phyloP scores from a whole-genome alignment of 2,329 filamentous ascomycete species.

The Trichoderma afroharzianum region DNA sequence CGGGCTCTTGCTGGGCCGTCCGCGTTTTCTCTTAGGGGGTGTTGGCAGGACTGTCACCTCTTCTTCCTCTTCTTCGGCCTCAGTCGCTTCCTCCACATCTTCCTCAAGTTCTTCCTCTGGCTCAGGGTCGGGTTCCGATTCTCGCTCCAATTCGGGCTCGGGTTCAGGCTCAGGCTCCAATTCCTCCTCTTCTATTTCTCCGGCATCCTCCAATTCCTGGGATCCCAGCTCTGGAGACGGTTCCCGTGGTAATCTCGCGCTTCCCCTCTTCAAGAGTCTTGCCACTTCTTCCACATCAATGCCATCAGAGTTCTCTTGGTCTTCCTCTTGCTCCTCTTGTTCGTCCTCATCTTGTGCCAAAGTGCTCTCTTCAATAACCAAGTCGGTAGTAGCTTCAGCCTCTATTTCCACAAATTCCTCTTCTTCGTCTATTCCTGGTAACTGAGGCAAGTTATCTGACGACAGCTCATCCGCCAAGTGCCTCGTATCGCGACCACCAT shows the following conservation, averaged over 20 bases:
- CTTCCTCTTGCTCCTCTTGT: constrained; percentile 24
- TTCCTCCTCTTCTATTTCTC: constrained; percentile 17
- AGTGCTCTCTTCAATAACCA: neutral
- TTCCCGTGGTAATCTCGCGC: constrained; percentile 35
- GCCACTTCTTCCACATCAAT: constrained; percentile 44
- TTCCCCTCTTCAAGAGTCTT: constrained; percentile 38
- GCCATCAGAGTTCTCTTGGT: constrained; percentile 39
- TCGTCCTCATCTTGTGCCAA: neutral
- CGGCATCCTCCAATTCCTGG: constrained; percentile 29
- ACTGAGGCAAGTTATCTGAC: constrained; percentile 24
- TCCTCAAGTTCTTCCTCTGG: neutral
- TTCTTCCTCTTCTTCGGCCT: neutral
- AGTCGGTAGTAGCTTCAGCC: neutral
- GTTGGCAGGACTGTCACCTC: constrained; percentile 20
- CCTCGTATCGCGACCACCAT: neutral
- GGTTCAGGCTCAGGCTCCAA: neutral
- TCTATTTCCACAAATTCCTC: neutral
- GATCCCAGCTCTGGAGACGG: constrained; percentile 43
- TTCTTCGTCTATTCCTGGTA: constrained; percentile 6
- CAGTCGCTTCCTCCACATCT: neutral
- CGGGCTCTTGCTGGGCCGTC: constrained; percentile 36
- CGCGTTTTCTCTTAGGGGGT: constrained; percentile 37
- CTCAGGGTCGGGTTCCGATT: neutral
- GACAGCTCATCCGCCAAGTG: constrained; percentile 34
- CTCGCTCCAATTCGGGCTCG: neutral